Percentiles rank a stretch among this genome's conserved stretches.
These are phyloP conservation scores for Porcisia hertigi DNA, from an alignment of 208 protist genomes.

Conservation along the genomic window DNA sequence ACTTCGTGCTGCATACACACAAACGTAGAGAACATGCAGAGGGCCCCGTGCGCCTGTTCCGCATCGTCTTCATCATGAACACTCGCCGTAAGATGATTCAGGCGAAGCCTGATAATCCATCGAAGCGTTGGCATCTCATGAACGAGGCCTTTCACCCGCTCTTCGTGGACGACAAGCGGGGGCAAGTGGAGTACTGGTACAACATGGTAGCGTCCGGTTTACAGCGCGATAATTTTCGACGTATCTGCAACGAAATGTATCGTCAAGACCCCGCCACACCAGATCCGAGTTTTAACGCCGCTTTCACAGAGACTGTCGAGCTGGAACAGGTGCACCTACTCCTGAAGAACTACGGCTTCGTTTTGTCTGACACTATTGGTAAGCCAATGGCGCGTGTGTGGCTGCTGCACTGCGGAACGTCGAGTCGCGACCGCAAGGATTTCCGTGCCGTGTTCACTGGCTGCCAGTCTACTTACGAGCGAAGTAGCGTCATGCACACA, in stretches of 20 bases:
- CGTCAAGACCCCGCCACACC: constrained; percentile 35
- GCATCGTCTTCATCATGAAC: constrained; percentile 58
- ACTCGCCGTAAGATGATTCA: constrained; percentile 65
- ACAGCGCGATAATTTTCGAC: constrained; percentile 77
- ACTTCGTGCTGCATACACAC: not conserved
- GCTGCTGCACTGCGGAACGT: constrained; percentile 52
- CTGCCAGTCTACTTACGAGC: constrained; percentile 54
- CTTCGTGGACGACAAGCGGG: constrained; percentile 42
- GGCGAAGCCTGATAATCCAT: constrained; percentile 48
- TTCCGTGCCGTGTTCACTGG: constrained; percentile 86
- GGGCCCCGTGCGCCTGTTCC: not conserved
- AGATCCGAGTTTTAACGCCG: constrained; percentile 36
- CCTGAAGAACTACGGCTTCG: constrained; percentile 65
- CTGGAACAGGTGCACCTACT: constrained; percentile 57
- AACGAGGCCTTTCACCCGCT: constrained; percentile 71
- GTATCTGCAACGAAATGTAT: constrained; percentile 81
- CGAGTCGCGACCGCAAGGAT: constrained; percentile 43
- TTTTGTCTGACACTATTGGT: constrained; percentile 52
- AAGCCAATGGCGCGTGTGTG: constrained; percentile 61
- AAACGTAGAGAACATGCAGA: not conserved
- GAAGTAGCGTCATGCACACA: constrained; percentile 53
- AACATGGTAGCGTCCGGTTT: constrained; percentile 73
- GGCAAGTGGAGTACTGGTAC: constrained; percentile 88
- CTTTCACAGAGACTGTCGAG: constrained; percentile 36
- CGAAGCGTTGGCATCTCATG: constrained; percentile 83